A percentile compares a stretch with the other conserved stretches of the same genome.
phyloP scores from a whole-genome alignment of 2,329 filamentous ascomycete genomes.

The Trichoderma koningiopsis region DNA sequence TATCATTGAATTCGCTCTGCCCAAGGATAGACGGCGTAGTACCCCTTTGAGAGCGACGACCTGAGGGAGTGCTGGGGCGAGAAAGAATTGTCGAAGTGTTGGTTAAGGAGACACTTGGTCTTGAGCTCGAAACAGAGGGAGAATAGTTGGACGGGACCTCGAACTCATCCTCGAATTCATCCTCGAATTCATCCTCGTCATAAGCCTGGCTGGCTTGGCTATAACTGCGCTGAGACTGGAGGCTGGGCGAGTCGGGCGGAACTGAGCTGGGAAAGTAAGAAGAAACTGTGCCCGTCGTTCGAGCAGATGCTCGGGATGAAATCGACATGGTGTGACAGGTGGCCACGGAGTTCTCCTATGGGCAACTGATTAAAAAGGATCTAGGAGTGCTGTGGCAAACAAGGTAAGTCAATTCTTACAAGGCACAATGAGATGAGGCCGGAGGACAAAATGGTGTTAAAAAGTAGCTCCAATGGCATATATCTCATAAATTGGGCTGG shows the following conservation, averaged over 20 bases:
- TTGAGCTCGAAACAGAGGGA: slow-evolving; percentile 27
- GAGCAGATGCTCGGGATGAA: not conserved
- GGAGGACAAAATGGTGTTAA: not conserved
- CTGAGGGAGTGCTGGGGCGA: slow-evolving; percentile 46
- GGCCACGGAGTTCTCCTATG: not conserved
- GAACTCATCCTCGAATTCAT: not conserved
- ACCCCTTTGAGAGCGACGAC: slow-evolving; percentile 48
- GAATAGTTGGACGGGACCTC: slow-evolving; percentile 22
- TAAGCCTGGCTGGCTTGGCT: not conserved
- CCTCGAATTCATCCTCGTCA: not conserved
- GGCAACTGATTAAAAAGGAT: not conserved
- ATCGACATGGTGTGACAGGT: not conserved
- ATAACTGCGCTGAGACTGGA: not conserved
- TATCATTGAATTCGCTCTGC: slow-evolving; percentile 61
- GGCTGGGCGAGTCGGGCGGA: not conserved
- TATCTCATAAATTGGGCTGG: not conserved
- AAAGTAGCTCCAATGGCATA: not conserved
- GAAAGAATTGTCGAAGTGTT: slow-evolving; percentile 31
- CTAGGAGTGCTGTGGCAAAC: not conserved
- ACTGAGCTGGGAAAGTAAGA: not conserved
- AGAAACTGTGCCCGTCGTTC: not conserved
- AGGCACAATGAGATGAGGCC: not conserved
- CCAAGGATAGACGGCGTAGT: slow-evolving; percentile 45
- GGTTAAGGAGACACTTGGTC: slow-evolving; percentile 29
- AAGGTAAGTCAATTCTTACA: not conserved